Evolutionary conservation across 805 yeast species (phyloP).

Genomic region (Komagataella phaffii): DNA sequence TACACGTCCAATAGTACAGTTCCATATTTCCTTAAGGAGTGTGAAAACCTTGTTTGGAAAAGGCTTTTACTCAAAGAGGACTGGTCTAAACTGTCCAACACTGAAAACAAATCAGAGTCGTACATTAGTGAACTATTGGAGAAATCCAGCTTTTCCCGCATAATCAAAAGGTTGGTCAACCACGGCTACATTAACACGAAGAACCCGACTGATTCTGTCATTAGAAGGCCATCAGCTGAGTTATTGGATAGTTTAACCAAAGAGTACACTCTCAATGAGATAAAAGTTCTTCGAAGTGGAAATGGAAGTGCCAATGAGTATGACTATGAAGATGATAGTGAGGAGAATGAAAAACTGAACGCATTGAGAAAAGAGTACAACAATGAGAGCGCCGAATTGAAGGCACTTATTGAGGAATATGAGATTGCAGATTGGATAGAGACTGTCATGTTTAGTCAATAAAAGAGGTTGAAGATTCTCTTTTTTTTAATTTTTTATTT

Average conservation of each 20-base stretch:
- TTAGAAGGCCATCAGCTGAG: conserved; percentile 2
- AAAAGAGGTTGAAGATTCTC: background rate
- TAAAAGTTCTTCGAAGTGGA: background rate
- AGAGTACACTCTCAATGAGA: conserved; percentile 1
- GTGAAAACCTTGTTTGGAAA: conserved; percentile 37
- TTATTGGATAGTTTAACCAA: background rate
- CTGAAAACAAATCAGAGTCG: conserved; percentile 8
- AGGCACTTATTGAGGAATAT: conserved; percentile 7
- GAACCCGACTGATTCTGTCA: conserved; percentile 1
- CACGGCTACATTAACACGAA: conserved; percentile 2
- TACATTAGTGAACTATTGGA: conserved; percentile 4
- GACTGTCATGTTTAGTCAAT: conserved; percentile 5
- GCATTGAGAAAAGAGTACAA: conserved; percentile 5
- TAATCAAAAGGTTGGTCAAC: conserved; percentile 4
- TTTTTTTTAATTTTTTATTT: no score
- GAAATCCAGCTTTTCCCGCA: conserved; percentile 17
- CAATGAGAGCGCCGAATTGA: conserved; percentile 6
- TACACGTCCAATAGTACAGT: conserved; percentile 15
- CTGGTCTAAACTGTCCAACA: conserved; percentile 26
- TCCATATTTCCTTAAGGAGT: conserved; percentile 3
- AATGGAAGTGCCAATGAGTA: background rate
- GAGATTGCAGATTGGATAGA: conserved; percentile 15
- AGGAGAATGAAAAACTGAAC: background rate
- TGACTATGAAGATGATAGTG: background rate
- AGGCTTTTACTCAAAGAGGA: conserved; percentile 41